Evolutionary conservation across 2,329 filamentous ascomycete species (phyloP), one percentile per base, ranked within the genome.

Genomic region (Xylariomycetidae sp.): DNA sequence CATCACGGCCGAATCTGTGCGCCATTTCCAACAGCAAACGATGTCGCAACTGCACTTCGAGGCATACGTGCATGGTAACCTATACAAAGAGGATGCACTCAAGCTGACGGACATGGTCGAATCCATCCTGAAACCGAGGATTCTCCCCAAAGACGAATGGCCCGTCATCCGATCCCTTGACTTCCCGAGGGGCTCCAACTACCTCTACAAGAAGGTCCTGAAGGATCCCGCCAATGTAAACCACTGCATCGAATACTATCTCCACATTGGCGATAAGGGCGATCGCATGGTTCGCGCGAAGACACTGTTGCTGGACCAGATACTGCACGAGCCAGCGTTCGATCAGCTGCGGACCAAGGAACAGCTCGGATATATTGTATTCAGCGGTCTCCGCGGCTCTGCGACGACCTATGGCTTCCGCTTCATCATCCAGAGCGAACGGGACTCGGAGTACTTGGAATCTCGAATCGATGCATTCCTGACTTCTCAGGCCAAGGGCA

Each of bases 321-420:
- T 98, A 64, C 80, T 87, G 0, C 85, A 94, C 36, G 92, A 98
- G 63, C 89, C 89, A 4, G 84, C 84, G 7, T 98, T 96, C 54
- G 87, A 98, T 60, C 88, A 94, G 58, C 72, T 98, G 6, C 79
- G 92, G 31, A 96, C 92, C 26, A 95, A 96, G 61, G 90, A 98
- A 59, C 90, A 98, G 61, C 80, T 98, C 6, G 92, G 92, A 10
- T 98, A 98, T 49, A 85, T 98, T 33, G 90, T 98, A 1, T 95
- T 90, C 61, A 90, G 85, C 30, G 85, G 87, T 18, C 70, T 79
- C 9, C 71, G 82, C 24, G 73, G 74, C 32, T 77, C 83, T 35
- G 66, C 78, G n/a, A 88, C 84, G 1, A 90, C 83, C 0, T 82
- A 86, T 49, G 86, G 85, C 1, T 92, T 92, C 60, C 76, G 89